Base-by-base conservation (phyloP, 208 protist genomes). In the Leishmania lainsoni region DNA sequence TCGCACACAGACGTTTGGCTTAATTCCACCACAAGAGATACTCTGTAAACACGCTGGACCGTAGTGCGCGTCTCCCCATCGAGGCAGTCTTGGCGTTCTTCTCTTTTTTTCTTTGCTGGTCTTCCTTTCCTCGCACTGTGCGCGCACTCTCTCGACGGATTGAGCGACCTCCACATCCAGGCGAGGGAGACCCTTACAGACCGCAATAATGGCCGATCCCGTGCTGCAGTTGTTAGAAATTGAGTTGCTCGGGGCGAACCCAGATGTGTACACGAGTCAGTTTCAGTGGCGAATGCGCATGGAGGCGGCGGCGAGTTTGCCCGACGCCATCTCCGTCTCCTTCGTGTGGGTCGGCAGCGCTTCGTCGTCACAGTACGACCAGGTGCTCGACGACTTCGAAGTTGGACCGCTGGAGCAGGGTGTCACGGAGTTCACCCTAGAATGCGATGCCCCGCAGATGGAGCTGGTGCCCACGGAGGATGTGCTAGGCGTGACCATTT, bases 271-370 rank as follows among this genome's bases (percentile, higher is more conserved):
- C 70, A 80, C 68, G 4, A 89, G 83, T 29, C 29, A 78, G 26
- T 81, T 97, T 58, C 87, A 83, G 17, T 98, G 94, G 94, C 84
- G 93, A 16, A 93, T 98, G 84, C 88, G 93, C 3, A 20, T 98
- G 32, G 90, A 95, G 58, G 86, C 93, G 14, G 70, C 87, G 29
- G 80, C 91, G 72, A 79, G 79, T 48, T 75, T 98, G 51, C 74
- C 86, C 26, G 90, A 95, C 20, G 97, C 99, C 52, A 91, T 99
- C 12, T 97, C 99, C 68, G 98, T 99, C 80, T 98, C 98, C 54
- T 93, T 99, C 58, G 92, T 99, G 22, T 99, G 99, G 95, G 98
- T 99, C 48, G 99, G 99, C 35, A 99, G 97, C 66, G 94, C 98
- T 6, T 96, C 97, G 22, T 94, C 83, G 26, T 91, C 96, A n/a